phyloP scores from a whole-genome alignment of 176 grass and related monocot species.

The Oryza meyeriana region DNA sequence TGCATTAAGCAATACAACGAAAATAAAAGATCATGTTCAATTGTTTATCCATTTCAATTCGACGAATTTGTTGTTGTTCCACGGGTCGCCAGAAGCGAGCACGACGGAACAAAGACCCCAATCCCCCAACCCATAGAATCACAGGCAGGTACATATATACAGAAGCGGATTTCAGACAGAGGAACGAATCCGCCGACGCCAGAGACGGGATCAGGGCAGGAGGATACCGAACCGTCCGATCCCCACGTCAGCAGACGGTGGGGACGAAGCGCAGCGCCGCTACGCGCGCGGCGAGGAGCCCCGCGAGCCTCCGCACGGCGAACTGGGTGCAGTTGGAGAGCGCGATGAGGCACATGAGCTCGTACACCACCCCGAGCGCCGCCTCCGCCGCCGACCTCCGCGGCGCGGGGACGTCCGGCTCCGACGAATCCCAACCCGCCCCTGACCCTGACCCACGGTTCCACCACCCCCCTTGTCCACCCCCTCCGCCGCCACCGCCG shows the following conservation, averaged over 20 bases:
- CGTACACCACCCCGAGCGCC: slow-evolving; percentile 39
- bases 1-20: background rate
- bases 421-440: slow-evolving; percentile 27
- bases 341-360: slow-evolving; percentile 59
- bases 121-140: background rate
- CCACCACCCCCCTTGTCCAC: slow-evolving; percentile 1
- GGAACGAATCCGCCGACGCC: background rate
- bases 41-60: slow-evolving; percentile 33
- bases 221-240: background rate
- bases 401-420: slow-evolving; percentile 34
- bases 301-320: slow-evolving; percentile 47
- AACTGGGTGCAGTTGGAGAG: slow-evolving; percentile 69
- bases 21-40: slow-evolving; percentile 5
- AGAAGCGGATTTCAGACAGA: slow-evolving; percentile 5
- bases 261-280: slow-evolving; percentile 43
- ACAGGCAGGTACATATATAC: slow-evolving; percentile 30
- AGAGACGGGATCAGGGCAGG: background rate
- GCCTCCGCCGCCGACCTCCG: slow-evolving; percentile 30
- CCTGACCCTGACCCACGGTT: slow-evolving; percentile 24
- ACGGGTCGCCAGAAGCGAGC: background rate
- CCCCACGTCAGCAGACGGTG: slow-evolving; percentile 36
- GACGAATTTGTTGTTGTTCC: slow-evolving; percentile 28
- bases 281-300: slow-evolving; percentile 30
- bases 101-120: background rate
- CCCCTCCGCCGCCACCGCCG: background rate